Evolutionary conservation across 805 yeast genomes (phyloP).

Genomic region (Tetrapisispora nanseiensis): DNA sequence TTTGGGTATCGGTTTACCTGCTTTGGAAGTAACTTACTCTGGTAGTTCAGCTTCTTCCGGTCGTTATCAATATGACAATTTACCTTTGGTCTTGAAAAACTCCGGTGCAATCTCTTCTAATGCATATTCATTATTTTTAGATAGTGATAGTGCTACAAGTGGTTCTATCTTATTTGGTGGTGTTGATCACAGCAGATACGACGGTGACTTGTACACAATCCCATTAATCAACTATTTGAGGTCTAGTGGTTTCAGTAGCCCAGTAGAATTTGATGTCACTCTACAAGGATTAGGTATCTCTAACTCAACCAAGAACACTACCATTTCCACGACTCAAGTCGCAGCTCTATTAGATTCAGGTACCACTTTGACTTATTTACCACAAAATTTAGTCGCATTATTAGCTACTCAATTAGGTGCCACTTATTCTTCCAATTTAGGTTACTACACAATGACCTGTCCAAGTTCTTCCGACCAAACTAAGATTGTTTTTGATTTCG

Average conservation of each 20-base stretch:
- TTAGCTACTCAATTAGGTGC: slow-evolving; percentile 37
- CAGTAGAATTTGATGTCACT: slow-evolving; percentile 21
- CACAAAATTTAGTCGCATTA: slow-evolving; percentile 24
- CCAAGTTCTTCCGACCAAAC: slow-evolving; percentile 15
- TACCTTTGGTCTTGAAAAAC: slow-evolving; percentile 51
- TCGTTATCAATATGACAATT: slow-evolving; percentile 47
- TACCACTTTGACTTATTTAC: slow-evolving; percentile 42
- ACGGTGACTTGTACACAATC: slow-evolving; percentile 40
- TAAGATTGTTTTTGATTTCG: slow-evolving; percentile 42
- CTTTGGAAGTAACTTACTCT: slow-evolving; percentile 51
- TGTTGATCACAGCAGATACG: slow-evolving; percentile 52
- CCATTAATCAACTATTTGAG: slow-evolving; percentile 38
- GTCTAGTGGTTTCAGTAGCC: slow-evolving; percentile 10
- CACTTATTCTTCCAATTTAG: slow-evolving; percentile 31
- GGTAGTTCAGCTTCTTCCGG: slow-evolving; percentile 14
- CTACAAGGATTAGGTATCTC: slow-evolving; percentile 26
- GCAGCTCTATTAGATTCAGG: slow-evolving; percentile 47
- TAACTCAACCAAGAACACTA: slow-evolving; percentile 19
- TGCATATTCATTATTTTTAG: slow-evolving; percentile 56
- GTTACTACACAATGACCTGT: slow-evolving; percentile 43
- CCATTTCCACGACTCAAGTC: slow-evolving; percentile 19
- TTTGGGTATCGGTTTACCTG: slow-evolving; percentile 44
- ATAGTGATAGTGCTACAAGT: slow-evolving; percentile 30
- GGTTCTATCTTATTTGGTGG: slow-evolving; percentile 69
- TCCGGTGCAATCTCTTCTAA: slow-evolving; percentile 47